phyloP scores from a whole-genome alignment of 1,284 basidiomycete species.

The Microbotryum silenes-acaulis region DNA sequence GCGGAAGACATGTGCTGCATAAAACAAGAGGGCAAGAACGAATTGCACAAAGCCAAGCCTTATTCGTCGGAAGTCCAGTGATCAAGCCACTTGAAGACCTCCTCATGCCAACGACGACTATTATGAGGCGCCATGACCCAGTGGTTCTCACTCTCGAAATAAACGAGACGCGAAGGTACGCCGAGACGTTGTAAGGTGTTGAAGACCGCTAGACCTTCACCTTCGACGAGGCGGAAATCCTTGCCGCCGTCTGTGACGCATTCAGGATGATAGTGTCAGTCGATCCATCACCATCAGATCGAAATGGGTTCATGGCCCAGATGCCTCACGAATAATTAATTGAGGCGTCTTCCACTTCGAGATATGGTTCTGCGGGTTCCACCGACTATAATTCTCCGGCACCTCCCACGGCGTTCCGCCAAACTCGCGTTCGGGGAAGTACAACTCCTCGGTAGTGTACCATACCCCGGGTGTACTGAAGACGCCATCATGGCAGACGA shows the following conservation, averaged over 20 bases:
- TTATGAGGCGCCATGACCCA: slow-evolving; percentile 74
- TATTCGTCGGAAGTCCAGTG: slow-evolving; percentile 9
- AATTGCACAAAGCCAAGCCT: no score
- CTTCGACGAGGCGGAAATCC: slow-evolving; percentile 50
- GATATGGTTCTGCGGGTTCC: slow-evolving; percentile 64
- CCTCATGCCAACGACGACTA: slow-evolving; percentile 64
- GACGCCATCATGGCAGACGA: slow-evolving; percentile 49
- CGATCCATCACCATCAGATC: slow-evolving; percentile 58
- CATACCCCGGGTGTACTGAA: slow-evolving; percentile 54
- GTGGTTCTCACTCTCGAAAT: slow-evolving; percentile 80
- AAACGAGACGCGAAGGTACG: slow-evolving; percentile 70
- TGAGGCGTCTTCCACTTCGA: slow-evolving; percentile 76
- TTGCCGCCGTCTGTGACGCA: slow-evolving; percentile 63
- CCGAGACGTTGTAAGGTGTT: slow-evolving; percentile 58
- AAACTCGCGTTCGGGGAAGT: slow-evolving; percentile 80
- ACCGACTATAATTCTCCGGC: slow-evolving; percentile 45
- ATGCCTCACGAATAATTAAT: slow-evolving; percentile 51
- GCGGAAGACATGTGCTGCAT: no score
- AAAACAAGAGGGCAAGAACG: no score
- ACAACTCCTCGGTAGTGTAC: slow-evolving; percentile 72
- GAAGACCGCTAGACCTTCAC: slow-evolving; percentile 71
- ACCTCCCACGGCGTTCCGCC: slow-evolving; percentile 67
- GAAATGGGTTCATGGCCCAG: neutral
- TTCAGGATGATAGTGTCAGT: slow-evolving; percentile 56
- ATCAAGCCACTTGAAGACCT: slow-evolving; percentile 80